phyloP scores from a whole-genome alignment of 176 grass and related monocot species.

The Cenchrus americanus region DNA sequence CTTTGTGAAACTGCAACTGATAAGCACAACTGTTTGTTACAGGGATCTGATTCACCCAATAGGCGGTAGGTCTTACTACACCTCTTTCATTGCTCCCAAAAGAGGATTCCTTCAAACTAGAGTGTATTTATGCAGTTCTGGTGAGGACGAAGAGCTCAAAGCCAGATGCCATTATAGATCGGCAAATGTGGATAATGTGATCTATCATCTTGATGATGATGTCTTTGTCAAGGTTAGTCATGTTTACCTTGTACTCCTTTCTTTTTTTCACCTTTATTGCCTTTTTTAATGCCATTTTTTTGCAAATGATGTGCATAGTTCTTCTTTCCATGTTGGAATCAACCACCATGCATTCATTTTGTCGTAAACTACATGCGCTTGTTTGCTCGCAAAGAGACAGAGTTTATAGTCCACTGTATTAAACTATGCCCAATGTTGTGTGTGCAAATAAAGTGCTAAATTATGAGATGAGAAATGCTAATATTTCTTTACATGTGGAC shows the following conservation, averaged over 20 bases:
- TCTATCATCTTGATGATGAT: slow-evolving; percentile 61
- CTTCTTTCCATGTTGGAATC: neutral
- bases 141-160: slow-evolving; percentile 17
- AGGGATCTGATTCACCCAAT: neutral
- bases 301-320: neutral
- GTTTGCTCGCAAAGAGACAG: neutral
- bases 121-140: slow-evolving; percentile 25
- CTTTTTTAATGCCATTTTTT: neutral
- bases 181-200: slow-evolving; percentile 54
- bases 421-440: neutral
- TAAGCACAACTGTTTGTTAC: neutral
- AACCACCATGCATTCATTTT: neutral
- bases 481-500: neutral
- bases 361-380: neutral
- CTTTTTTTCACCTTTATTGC: neutral
- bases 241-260: neutral
- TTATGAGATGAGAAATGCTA: neutral
- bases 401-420: neutral
- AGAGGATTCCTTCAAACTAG: neutral
- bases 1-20: neutral
- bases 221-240: slow-evolving; percentile 66
- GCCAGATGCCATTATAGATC: slow-evolving; percentile 49
- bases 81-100: neutral
- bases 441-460: neutral
- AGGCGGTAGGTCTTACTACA: slow-evolving; percentile 9